phyloP scores from a whole-genome alignment of 106 monocot genomes.

The Acorus calamus region DNA sequence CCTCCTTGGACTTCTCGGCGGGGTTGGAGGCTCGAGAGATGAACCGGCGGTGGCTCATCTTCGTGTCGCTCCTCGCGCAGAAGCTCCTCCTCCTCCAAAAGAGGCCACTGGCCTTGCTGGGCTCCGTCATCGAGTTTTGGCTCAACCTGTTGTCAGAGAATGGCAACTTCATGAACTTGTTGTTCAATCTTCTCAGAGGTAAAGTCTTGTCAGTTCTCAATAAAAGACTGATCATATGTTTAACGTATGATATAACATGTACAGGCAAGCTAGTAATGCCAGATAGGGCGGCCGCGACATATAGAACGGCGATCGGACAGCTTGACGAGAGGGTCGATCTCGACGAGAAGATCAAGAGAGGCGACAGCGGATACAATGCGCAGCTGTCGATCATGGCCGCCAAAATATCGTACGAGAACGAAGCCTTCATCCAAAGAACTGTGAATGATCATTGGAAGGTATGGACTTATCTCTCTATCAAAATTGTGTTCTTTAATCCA shows the following conservation, averaged over 20 bases:
- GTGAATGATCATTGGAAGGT: slow-evolving; percentile 44
- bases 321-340: slow-evolving; percentile 42
- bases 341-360: slow-evolving; percentile 18
- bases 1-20: slow-evolving; percentile 2
- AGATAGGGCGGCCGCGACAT: slow-evolving; percentile 12
- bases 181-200: slow-evolving; percentile 7
- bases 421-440: slow-evolving; percentile 16
- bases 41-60: slow-evolving; percentile 16
- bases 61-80: slow-evolving; percentile 14
- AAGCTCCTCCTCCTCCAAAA: slow-evolving; percentile 2
- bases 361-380: slow-evolving; percentile 27
- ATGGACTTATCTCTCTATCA: too few species aligned
- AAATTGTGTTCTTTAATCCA: too few species aligned
- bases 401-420: slow-evolving; percentile 60
- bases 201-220: not conserved
- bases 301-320: slow-evolving; percentile 29
- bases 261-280: slow-evolving; percentile 40
- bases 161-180: not conserved
- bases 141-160: slow-evolving; percentile 4
- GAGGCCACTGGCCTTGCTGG: slow-evolving; percentile 5
- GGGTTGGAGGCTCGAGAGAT: not conserved
- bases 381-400: slow-evolving; percentile 55
- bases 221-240: too few species aligned
- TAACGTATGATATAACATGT: too few species aligned
- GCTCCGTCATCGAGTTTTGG: slow-evolving; percentile 4